phyloP scores from a whole-genome alignment of 2,329 filamentous ascomycete genomes.

The Xylariaceae sp. region DNA sequence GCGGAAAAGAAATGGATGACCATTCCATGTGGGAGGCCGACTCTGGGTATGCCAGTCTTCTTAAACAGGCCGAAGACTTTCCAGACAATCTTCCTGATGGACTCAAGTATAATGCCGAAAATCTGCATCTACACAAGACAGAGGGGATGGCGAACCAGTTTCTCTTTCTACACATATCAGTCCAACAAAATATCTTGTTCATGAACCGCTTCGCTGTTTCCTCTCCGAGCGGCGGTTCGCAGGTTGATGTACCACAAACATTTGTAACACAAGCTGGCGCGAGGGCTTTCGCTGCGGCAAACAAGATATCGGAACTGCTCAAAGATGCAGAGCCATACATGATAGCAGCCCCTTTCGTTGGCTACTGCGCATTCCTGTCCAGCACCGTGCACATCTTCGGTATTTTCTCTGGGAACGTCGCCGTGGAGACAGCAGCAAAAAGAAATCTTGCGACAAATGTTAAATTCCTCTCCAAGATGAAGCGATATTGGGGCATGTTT shows the following conservation, averaged over 20 bases:
- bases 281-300: slow-evolving; percentile 82
- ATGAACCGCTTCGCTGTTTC: slow-evolving; percentile 87
- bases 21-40: slow-evolving; percentile 81
- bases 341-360: slow-evolving; percentile 88
- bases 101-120: slow-evolving; percentile 80
- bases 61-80: slow-evolving; percentile 74
- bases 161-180: slow-evolving; percentile 86
- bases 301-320: slow-evolving; percentile 83
- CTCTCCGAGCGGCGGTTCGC: slow-evolving; percentile 67
- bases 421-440: slow-evolving; percentile 79
- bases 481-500: slow-evolving; percentile 98
- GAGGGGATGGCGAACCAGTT: slow-evolving; percentile 91
- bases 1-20: slow-evolving; percentile 79
- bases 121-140: slow-evolving; percentile 82
- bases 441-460: slow-evolving; percentile 87
- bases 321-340: slow-evolving; percentile 80
- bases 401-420: slow-evolving; percentile 83
- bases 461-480: slow-evolving; percentile 91
- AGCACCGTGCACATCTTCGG: slow-evolving; percentile 94
- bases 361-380: slow-evolving; percentile 92
- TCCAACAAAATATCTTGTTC: slow-evolving; percentile 89
- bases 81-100: slow-evolving; percentile 70
- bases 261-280: slow-evolving; percentile 79
- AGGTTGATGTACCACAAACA: slow-evolving; percentile 74
- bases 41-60: slow-evolving; percentile 77